A percentile compares a stretch with the other conserved stretches of the same genome.
phyloP scores from a whole-genome alignment of 2,329 filamentous ascomycete species.

The Fusarium mundagurra region DNA sequence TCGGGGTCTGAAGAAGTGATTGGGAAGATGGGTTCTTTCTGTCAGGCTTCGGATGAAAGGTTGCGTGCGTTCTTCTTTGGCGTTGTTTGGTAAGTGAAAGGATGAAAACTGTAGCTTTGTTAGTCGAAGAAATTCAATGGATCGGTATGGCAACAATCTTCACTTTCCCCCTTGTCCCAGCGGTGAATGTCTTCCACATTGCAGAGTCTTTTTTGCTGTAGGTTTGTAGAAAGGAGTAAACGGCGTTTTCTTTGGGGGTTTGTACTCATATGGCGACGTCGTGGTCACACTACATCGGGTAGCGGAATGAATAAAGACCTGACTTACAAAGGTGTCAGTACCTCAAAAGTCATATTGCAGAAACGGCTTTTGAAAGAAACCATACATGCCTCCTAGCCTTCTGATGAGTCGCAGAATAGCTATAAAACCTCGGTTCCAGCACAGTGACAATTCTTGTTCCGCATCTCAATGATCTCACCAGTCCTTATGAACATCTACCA shows the following conservation, averaged over 20 bases:
- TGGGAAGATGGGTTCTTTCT: neutral
- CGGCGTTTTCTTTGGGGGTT: neutral
- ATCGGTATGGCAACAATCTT: neutral
- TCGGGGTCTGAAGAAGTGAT: conserved; percentile 30
- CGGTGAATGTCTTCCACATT: too few relatives aligned
- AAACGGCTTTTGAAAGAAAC: neutral
- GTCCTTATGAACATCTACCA: neutral
- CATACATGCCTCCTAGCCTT: neutral
- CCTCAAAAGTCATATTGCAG: neutral
- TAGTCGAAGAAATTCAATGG: neutral
- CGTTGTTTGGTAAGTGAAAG: neutral
- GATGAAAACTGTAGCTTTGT: neutral
- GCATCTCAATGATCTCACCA: neutral
- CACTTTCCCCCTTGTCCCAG: neutral
- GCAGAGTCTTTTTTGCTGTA: too few relatives aligned
- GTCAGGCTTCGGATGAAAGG: neutral
- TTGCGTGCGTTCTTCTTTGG: neutral
- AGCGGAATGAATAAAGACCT: neutral
- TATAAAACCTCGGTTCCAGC: neutral
- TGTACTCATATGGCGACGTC: neutral
- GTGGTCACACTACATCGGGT: neutral
- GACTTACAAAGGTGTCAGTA: neutral
- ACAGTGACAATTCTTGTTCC: neutral
- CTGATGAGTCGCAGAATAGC: neutral
- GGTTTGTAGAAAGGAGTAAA: neutral